Conservation (phyloP, 306 rosid species). For the Betula pendula region DNA sequence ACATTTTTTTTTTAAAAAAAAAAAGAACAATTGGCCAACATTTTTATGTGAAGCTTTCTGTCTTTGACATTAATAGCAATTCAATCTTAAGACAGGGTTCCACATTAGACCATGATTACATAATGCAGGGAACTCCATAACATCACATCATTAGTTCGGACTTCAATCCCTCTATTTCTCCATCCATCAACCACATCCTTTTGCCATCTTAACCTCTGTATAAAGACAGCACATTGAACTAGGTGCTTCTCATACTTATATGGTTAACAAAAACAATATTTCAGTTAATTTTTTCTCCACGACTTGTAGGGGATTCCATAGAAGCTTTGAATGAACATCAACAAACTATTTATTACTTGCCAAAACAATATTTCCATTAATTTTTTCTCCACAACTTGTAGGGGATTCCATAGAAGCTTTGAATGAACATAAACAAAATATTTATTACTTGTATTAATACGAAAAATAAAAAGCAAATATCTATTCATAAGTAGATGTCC, state of each 20-base stretch:
- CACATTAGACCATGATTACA: background rate
- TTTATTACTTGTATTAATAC: no score
- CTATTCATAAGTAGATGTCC: no score
- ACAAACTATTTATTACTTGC: no score
- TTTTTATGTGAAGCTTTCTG: slow-evolving; percentile 7
- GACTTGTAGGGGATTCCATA: background rate
- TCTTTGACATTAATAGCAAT: slow-evolving; percentile 8
- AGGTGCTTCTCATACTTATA: background rate
- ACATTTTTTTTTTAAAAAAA: slow-evolving; percentile 21
- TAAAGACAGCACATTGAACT: background rate
- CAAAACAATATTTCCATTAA: no score
- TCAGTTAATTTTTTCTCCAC: background rate
- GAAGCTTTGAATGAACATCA: no score
- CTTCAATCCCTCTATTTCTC: background rate
- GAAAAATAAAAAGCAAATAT: no score
- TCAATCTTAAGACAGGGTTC: slow-evolving; percentile 17
- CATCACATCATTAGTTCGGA: background rate
- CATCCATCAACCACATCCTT: background rate
- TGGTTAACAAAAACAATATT: background rate
- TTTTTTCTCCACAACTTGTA: no score
- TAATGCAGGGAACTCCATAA: background rate
- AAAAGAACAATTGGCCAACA: background rate
- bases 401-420: no score
- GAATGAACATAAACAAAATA: no score
- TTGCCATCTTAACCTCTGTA: background rate